Evolutionary conservation across 345 rosid species (phyloP).

Genomic region (Citrus unshiu): DNA sequence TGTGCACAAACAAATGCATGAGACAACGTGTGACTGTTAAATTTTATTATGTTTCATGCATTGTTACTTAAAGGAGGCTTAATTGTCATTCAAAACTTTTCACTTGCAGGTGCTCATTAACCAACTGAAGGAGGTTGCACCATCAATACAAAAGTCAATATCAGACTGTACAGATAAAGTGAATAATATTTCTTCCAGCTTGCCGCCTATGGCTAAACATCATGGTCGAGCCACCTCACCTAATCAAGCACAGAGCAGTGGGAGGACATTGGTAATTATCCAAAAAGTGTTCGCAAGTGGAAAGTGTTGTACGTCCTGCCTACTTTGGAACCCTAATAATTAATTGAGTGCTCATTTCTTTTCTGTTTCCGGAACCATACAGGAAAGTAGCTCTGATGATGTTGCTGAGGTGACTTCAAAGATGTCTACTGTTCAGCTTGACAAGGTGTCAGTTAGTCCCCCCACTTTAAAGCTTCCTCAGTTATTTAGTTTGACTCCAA

Average conservation of each 20-base stretch:
- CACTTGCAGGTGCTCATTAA: conserved; percentile 80
- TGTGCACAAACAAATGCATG: background rate
- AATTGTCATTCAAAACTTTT: conserved; percentile 13
- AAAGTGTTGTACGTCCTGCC: conserved; percentile 3
- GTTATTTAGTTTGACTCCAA: conserved; percentile 85
- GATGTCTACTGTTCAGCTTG: conserved; percentile 74
- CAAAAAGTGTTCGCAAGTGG: conserved; percentile 3
- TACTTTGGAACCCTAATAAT: background rate
- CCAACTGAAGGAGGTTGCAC: conserved; percentile 89
- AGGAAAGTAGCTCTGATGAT: conserved; percentile 78
- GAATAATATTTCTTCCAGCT: conserved; percentile 56
- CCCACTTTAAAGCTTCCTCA: conserved; percentile 90
- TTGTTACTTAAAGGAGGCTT: background rate
- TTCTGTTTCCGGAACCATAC: conserved; percentile 14
- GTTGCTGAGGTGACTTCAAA: conserved; percentile 63
- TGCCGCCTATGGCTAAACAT: conserved; percentile 62
- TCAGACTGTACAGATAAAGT: conserved; percentile 78
- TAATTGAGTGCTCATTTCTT: background rate
- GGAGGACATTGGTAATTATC: conserved; percentile 55
- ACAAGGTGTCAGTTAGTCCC: conserved; percentile 66
- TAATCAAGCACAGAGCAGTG: conserved; percentile 74
- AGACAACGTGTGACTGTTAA: background rate
- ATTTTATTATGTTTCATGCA: conserved; percentile 5
- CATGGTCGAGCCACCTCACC: conserved; percentile 56
- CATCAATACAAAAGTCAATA: conserved; percentile 83